Evolutionary conservation across 2,329 filamentous ascomycete species (phyloP), one percentile per base, ranked within the genome.

Genomic region (Talaromyces sp.): DNA sequence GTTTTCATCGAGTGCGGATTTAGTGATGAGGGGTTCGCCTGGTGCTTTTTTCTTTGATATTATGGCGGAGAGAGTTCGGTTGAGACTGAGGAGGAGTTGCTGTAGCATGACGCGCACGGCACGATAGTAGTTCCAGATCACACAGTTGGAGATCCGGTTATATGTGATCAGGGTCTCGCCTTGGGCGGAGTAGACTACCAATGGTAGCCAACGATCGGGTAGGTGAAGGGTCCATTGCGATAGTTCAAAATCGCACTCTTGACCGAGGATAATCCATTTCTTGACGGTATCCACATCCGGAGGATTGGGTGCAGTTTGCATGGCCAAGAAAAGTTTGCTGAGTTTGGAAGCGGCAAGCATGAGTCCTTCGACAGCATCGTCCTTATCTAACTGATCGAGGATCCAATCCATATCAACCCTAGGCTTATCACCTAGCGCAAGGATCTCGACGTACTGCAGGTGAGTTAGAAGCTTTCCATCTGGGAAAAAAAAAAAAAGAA

Each of bases 121-220:
- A 4, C 70, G 71, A 54, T 73, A 71, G 46, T 70, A 71, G 48
- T 66, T 67, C 71, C 71, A 73, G 19, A 73, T 51, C 3, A 63
- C 56, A 16, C 62, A 66, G 29, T 63, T 59, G 13, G 61, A 61
- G 36, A 66, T 54, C 27, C 57, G 58, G n/a, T 65, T 62, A 46
- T 73, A 72, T 9, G 70, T 70, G 16, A 74, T 59, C 1, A 73
- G 51, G 1, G 63, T 49, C 10, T 68, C 66, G 8, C 66, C 68
- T 11, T 63, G 59, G 9, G 54, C 47, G 4, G 67, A 66, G 40
- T 69, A 65, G 42, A 69, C 62, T 11, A 67, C 55, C 11, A 70
- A 57, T 2, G 70, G 70, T 4, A 74, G 61, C 69, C 70, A 72
- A 37, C 57, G 51, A 6, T 71, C 65, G 2, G 70, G 64, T 1